A percentile compares a stretch with the other conserved stretches of the same genome.
Conservation (phyloP, 2,329 filamentous ascomycete genomes). For the Tolypocladium album region DNA sequence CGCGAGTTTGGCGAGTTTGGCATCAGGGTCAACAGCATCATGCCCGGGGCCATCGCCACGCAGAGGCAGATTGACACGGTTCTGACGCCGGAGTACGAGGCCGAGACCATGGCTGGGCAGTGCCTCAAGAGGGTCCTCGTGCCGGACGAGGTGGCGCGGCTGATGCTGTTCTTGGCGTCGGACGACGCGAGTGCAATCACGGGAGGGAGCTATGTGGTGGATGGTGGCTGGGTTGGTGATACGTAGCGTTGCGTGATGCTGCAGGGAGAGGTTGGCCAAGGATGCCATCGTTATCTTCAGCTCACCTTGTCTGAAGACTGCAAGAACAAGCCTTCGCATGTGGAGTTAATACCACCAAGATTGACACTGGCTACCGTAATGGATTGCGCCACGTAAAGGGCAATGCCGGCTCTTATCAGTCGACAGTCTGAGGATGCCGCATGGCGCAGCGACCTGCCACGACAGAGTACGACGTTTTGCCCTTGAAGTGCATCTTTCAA, state of each 20-base stretch:
- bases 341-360: background rate
- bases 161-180: slow-evolving; percentile 32
- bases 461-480: background rate
- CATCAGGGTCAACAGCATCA: slow-evolving; percentile 37
- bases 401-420: background rate
- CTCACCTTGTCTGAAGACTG: background rate
- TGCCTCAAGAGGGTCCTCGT: slow-evolving; percentile 28
- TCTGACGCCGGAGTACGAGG: slow-evolving; percentile 28
- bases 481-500: background rate
- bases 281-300: background rate
- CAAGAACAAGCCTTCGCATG: no score
- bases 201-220: slow-evolving; percentile 24
- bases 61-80: slow-evolving; percentile 31
- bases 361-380: background rate
- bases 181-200: slow-evolving; percentile 37
- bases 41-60: slow-evolving; percentile 37
- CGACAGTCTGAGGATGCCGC: background rate
- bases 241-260: background rate
- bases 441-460: background rate
- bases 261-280: background rate
- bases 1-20: slow-evolving; percentile 37
- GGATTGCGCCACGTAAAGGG: background rate
- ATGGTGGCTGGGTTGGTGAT: slow-evolving; percentile 19
- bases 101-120: slow-evolving; percentile 28
- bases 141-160: slow-evolving; percentile 32